Evolutionary conservation across 2,329 filamentous ascomycete genomes (phyloP).

Genomic region (Aureobasidium namibiae): DNA sequence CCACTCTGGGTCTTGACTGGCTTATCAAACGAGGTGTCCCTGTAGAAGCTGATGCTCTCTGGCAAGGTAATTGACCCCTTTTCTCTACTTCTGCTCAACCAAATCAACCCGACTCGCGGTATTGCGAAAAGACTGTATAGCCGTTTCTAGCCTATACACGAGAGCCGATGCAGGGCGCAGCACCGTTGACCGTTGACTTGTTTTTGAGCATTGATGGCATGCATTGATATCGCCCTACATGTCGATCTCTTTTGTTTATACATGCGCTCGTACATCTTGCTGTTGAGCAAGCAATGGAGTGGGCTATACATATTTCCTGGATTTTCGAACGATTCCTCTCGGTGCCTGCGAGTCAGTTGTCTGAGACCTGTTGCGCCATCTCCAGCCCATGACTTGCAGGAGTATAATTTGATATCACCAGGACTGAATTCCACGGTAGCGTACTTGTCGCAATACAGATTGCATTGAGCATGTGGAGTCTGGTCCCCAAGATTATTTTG

Average conservation of each 20-base stretch:
- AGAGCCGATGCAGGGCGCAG: conserved; percentile 1
- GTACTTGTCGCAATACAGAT: background rate
- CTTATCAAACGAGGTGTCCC: conserved; percentile 47
- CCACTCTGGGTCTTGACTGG: conserved; percentile 50
- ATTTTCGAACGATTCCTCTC: background rate
- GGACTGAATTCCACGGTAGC: background rate
- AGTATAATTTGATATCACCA: background rate
- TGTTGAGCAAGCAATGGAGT: background rate
- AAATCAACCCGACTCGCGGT: background rate
- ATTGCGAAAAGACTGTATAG: background rate
- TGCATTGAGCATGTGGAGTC: background rate
- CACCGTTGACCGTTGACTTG: conserved; percentile 6
- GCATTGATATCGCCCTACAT: background rate
- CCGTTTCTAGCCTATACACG: conserved; percentile 6
- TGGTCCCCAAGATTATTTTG: no score
- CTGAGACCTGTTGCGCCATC: background rate
- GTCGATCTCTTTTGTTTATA: background rate
- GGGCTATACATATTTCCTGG: background rate
- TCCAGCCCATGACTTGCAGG: background rate
- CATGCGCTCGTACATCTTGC: background rate
- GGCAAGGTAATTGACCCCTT: conserved; percentile 47
- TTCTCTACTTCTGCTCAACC: background rate
- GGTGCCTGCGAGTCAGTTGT: background rate
- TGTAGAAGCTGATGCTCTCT: conserved; percentile 51
- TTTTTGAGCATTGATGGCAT: background rate